Evolutionary conservation across 805 yeast genomes (phyloP).

Genomic region (Nakazawaea holstii): DNA sequence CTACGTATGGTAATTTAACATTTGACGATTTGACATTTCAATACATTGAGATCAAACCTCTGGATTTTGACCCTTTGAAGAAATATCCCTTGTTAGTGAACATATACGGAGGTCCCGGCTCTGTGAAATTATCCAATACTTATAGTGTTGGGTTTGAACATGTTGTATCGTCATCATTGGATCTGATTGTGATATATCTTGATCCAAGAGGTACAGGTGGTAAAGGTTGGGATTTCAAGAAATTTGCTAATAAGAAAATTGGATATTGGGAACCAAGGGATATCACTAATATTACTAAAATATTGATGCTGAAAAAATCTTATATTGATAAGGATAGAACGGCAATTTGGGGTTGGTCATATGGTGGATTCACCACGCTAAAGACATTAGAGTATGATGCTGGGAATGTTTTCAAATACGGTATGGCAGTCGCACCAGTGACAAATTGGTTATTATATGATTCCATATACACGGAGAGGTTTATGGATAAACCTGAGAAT

Average conservation of each 20-base stretch:
- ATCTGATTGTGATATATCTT: conserved; percentile 57
- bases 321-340: conserved; percentile 49
- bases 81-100: conserved; percentile 63
- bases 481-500: conserved; percentile 51
- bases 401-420: conserved; percentile 61
- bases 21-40: conserved; percentile 38
- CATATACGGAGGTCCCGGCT: conserved; percentile 81
- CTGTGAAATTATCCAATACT: conserved; percentile 46
- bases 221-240: conserved; percentile 60
- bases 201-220: conserved; percentile 87
- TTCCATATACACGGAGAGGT: conserved; percentile 76
- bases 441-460: conserved; percentile 75
- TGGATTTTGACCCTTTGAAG: conserved; percentile 34
- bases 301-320: conserved; percentile 38
- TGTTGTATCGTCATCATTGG: conserved; percentile 47
- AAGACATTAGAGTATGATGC: conserved; percentile 67
- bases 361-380: conserved; percentile 75
- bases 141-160: conserved; percentile 54
- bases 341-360: conserved; percentile 87
- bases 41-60: conserved; percentile 60
- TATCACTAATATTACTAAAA: conserved; percentile 43
- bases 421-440: conserved; percentile 83
- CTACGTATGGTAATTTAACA: conserved; percentile 27
- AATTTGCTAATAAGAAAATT: conserved; percentile 49
- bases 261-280: conserved; percentile 81